Percentiles rank a stretch among this genome's conserved stretches.
Evolutionary conservation across 805 yeast species (phyloP).

Genomic region (Tetrapisispora iriomotensis): DNA sequence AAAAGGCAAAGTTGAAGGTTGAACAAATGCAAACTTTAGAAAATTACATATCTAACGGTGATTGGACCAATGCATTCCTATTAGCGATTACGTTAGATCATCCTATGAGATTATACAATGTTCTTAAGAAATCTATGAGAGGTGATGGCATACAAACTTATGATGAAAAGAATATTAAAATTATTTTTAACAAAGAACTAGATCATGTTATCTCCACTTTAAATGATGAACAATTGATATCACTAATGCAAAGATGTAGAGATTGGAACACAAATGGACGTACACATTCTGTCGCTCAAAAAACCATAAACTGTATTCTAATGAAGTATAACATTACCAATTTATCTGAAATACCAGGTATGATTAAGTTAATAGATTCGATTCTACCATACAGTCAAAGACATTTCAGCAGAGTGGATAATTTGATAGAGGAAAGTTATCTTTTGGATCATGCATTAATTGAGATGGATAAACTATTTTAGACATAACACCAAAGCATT

Average conservation of each 20-base stretch:
- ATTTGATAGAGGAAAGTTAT: slow-evolving; percentile 74
- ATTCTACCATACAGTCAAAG: slow-evolving; percentile 83
- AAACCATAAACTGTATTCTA: slow-evolving; percentile 57
- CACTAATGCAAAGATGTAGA: slow-evolving; percentile 64
- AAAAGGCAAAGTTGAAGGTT: slow-evolving; percentile 44
- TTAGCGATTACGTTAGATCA: slow-evolving; percentile 81
- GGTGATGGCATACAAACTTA: slow-evolving; percentile 33
- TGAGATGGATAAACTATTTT: slow-evolving; percentile 49
- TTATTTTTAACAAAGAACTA: slow-evolving; percentile 37
- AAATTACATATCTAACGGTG: slow-evolving; percentile 59
- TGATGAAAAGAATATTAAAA: slow-evolving; percentile 3
- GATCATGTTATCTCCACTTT: slow-evolving; percentile 55
- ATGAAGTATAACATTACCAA: slow-evolving; percentile 43
- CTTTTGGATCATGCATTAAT: slow-evolving; percentile 74
- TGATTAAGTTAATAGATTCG: slow-evolving; percentile 59
- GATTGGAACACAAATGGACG: slow-evolving; percentile 93
- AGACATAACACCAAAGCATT: slow-evolving; percentile 3
- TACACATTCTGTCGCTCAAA: slow-evolving; percentile 73
- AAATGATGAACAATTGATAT: slow-evolving; percentile 46
- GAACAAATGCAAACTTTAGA: slow-evolving; percentile 85
- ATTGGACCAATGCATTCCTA: slow-evolving; percentile 84
- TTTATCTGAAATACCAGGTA: slow-evolving; percentile 55
- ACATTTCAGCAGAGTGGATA: slow-evolving; percentile 69
- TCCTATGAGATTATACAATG: slow-evolving; percentile 78
- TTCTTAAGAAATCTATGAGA: slow-evolving; percentile 49